Conservation (phyloP, 768 basidiomycete genomes). For the Pisolithus tinctorius region DNA sequence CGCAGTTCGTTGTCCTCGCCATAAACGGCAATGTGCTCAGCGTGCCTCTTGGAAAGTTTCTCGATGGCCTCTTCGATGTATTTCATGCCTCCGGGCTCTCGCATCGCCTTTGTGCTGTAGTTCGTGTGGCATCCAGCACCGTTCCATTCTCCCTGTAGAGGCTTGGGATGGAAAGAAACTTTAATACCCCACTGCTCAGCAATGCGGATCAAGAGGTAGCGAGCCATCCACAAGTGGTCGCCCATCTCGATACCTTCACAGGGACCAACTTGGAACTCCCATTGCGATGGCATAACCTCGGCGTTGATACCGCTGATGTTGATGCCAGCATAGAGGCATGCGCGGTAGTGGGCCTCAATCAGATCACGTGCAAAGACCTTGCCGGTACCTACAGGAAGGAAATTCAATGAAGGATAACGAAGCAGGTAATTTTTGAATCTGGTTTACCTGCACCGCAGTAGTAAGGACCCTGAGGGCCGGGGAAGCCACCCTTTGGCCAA, state of each 20-base stretch:
- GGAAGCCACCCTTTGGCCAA: conserved; percentile 99
- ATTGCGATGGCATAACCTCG: conserved; percentile 99
- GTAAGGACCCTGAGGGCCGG: conserved; percentile 98
- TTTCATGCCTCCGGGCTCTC: conserved; percentile 91
- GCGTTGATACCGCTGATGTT: conserved; percentile 99
- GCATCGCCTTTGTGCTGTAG: conserved; percentile 93
- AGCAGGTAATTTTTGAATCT: background rate
- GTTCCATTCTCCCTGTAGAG: conserved; percentile 96
- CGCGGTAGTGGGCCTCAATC: conserved; percentile 98
- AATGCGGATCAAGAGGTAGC: conserved; percentile 91
- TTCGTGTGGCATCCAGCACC: conserved; percentile 99
- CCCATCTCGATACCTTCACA: conserved; percentile 98
- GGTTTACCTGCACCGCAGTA: conserved; percentile 95
- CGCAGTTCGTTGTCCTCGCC: conserved; percentile 97
- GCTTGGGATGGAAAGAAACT: conserved; percentile 99
- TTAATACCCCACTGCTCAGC: conserved; percentile 97
- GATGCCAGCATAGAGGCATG: conserved; percentile 90
- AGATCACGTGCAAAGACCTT: conserved; percentile 98
- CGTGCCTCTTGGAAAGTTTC: conserved; percentile 85
- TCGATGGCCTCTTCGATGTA: conserved; percentile 87
- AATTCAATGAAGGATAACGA: background rate
- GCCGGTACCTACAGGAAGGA: conserved; percentile 64
- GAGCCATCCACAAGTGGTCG: conserved; percentile 99
- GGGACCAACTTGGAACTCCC: conserved; percentile 99
- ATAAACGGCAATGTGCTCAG: conserved; percentile 95